These are phyloP conservation scores for Aspergillus brasiliensis DNA, from an alignment of 2,329 filamentous ascomycete genomes.

Conservation along the genomic window DNA sequence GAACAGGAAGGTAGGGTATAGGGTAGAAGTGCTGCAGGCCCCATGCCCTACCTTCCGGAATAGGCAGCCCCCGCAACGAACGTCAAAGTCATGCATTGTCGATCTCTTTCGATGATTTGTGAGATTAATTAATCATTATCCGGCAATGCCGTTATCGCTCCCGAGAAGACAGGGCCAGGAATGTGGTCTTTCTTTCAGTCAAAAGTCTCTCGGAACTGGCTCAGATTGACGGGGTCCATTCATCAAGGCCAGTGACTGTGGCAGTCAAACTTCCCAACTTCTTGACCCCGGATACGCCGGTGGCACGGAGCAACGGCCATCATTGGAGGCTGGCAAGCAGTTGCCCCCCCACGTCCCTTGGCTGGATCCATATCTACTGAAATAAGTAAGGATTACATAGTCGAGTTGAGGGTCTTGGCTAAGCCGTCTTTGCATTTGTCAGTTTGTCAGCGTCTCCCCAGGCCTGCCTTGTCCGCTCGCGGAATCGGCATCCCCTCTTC, in stretches of 20 bases:
- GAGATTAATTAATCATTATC: neutral
- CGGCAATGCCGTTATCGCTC: neutral
- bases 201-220: no score
- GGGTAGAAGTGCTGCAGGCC: constrained; percentile 15
- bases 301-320: neutral
- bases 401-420: neutral
- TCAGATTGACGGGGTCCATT: no score
- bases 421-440: neutral
- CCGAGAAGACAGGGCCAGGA: neutral
- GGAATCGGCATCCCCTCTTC: constrained; percentile 16
- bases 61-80: constrained; percentile 3
- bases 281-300: neutral
- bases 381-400: constrained; percentile 3
- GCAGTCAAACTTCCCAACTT: neutral
- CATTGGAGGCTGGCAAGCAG: neutral
- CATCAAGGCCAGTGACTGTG: no score
- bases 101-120: neutral
- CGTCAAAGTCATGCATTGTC: neutral
- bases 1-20: constrained; percentile 32
- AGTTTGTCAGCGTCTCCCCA: constrained; percentile 34
- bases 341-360: neutral
- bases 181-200: neutral
- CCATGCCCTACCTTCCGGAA: constrained; percentile 24
- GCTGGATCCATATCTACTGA: neutral
- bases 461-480: constrained; percentile 25